Evolutionary conservation across 306 rosid species (phyloP).

Genomic region (Rubus parviflorus): DNA sequence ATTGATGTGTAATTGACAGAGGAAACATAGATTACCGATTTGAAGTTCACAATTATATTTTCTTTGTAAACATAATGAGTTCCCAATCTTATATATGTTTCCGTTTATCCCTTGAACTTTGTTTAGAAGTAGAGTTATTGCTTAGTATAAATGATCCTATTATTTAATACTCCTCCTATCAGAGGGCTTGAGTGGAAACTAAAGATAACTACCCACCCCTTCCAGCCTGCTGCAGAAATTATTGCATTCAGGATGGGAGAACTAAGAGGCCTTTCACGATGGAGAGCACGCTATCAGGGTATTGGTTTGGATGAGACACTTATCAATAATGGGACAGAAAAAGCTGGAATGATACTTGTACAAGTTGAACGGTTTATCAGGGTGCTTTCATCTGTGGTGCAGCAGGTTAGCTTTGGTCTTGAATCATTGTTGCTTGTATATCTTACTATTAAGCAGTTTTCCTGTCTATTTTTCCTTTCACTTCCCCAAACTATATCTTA

Average conservation of each 20-base stretch:
- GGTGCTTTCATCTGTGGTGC: slow-evolving; percentile 88
- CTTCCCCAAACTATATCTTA: neutral
- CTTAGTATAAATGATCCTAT: neutral
- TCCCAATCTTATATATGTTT: neutral
- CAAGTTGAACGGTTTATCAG: slow-evolving; percentile 92
- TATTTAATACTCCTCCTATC: slow-evolving; percentile 8
- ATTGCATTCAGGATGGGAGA: slow-evolving; percentile 96
- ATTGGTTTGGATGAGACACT: slow-evolving; percentile 90
- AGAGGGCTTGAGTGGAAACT: slow-evolving; percentile 27
- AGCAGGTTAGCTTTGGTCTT: slow-evolving; percentile 66
- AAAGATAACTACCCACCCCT: slow-evolving; percentile 25
- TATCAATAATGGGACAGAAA: slow-evolving; percentile 70
- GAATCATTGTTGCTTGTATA: slow-evolving; percentile 17
- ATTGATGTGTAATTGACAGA: neutral
- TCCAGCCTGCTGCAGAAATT: slow-evolving; percentile 93
- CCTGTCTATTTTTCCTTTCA: neutral
- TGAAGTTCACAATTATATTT: neutral
- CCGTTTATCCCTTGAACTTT: neutral
- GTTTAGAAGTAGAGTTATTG: neutral
- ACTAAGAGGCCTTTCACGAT: slow-evolving; percentile 89
- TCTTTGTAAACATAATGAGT: neutral
- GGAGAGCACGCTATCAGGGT: slow-evolving; percentile 77
- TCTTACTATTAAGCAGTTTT: slow-evolving; percentile 17
- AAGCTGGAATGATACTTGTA: slow-evolving; percentile 91
- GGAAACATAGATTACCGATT: neutral